Evolutionary conservation across 176 grass and related monocot genomes (phyloP), one percentile per base, ranked within the genome.

Genomic region (Canna indica): DNA sequence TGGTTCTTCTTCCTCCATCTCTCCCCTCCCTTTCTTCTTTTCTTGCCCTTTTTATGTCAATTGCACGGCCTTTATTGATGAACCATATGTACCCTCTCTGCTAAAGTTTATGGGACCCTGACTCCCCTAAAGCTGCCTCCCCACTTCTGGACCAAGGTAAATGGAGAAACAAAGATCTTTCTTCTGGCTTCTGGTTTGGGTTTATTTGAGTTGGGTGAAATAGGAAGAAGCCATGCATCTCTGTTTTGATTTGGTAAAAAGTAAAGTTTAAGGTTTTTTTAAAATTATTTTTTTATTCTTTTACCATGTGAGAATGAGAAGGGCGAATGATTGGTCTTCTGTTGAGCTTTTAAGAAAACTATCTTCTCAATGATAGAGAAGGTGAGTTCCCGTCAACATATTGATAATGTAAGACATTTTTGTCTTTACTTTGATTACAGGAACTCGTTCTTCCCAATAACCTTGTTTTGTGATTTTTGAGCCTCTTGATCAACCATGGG

Each of bases 401-500:
- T 36, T 25, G 63, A 29, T 25, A 38, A 66, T 66, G 18, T 62
- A 30, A 62, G 9, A 62, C 32, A 5, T n/a, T 6, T 54, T 24
- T n/a, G 50, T 54, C 20, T 54, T 54, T 54, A n/a, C 16, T 54
- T 54, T 6, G 50, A 24, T 54, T 18, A 20, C 0, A 52, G 4
- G 11, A 20, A 52, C 14, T 15, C 18, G 14, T 52, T 9, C 18
- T 14, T 18, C 18, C 22, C 18, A 18, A 2, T 15, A 48, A 11
- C 18, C 46, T 48, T 48, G 46, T 48, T n/a, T 56, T 20, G 29
- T 32, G 22, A 61, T 64, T 64, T 35, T 27, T 13, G n/a, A 64
- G 30, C 18, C 17, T 36, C 59, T 61, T 72, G 64, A 67, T 81
- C 83, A 86, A 82, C 88, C 62, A 86, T 56, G 62, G 84, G 70